Conservation (phyloP, 257 asterid species). For the Solanum pimpinellifolium region DNA sequence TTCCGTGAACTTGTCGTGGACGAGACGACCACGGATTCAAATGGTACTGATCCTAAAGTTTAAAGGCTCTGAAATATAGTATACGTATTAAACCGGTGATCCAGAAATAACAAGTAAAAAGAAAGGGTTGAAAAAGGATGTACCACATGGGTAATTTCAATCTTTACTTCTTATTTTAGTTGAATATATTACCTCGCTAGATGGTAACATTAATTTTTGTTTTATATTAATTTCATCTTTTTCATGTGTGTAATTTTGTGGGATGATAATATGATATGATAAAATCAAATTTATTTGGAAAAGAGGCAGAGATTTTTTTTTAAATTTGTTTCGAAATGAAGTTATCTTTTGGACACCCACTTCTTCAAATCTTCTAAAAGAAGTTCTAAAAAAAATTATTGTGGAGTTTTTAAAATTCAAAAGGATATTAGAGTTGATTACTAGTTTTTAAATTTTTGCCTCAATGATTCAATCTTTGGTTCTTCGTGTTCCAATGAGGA, state of each 20-base stretch:
- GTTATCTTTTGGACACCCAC: too few species aligned
- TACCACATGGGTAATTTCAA: neutral
- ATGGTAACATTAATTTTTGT: neutral
- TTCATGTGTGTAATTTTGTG: neutral
- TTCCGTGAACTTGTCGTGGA: slow-evolving; percentile 8
- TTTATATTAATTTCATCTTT: neutral
- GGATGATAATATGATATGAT: neutral
- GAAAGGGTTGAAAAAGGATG: neutral
- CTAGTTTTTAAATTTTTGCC: too few species aligned
- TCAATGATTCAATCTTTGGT: too few species aligned
- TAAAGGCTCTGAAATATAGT: neutral
- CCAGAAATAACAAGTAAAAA: neutral
- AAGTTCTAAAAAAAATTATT: too few species aligned
- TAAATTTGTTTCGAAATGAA: too few species aligned
- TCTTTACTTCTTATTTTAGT: neutral
- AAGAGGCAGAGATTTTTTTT: rapidly evolving
- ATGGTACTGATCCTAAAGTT: neutral
- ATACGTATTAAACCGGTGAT: neutral
- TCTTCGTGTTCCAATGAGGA: too few species aligned
- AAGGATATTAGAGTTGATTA: too few species aligned
- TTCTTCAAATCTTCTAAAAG: too few species aligned
- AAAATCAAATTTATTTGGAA: neutral
- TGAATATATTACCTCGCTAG: neutral
- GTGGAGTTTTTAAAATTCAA: too few species aligned
- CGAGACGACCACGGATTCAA: neutral